These are phyloP conservation scores for Rosa chinensis DNA, from an alignment of 306 rosid species.

Conservation along the genomic window DNA sequence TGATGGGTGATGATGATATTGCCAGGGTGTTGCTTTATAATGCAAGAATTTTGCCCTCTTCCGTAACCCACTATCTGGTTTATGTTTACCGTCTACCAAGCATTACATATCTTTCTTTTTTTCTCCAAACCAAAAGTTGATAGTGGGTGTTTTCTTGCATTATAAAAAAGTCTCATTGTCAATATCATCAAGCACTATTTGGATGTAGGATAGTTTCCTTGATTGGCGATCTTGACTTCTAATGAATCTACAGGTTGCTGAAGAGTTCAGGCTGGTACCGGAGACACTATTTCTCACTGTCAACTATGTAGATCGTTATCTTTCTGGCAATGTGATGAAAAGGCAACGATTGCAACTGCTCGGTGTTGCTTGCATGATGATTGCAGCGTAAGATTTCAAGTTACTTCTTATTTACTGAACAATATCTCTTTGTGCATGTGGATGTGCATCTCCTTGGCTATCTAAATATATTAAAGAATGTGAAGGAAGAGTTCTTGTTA, in stretches of 20 bases:
- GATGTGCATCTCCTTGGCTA: neutral
- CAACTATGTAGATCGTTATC: conserved; percentile 83
- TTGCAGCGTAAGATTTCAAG: conserved; percentile 68
- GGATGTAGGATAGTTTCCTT: neutral
- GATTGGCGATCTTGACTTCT: conserved; percentile 10
- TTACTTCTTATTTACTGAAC: neutral
- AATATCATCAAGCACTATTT: neutral
- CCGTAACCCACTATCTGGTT: neutral
- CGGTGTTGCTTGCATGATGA: conserved; percentile 83
- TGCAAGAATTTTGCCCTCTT: conserved; percentile 2
- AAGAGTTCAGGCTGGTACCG: conserved; percentile 69
- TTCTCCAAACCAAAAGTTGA: neutral
- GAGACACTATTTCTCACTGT: conserved; percentile 75
- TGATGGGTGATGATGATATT: conserved; percentile 16
- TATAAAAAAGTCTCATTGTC: neutral
- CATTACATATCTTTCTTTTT: neutral
- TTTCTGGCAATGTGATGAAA: conserved; percentile 67
- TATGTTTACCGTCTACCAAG: neutral
- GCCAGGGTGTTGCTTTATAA: conserved; percentile 4
- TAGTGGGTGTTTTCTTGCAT: conserved; percentile 9
- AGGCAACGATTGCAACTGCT: conserved; percentile 68
- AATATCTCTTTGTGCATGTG: conserved; percentile 1
- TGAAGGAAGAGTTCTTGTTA: neutral
- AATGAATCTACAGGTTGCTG: conserved; percentile 57
- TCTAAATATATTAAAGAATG: neutral